phyloP scores from a whole-genome alignment of 2,329 filamentous ascomycete genomes.

The Aspergillus neotritici region DNA sequence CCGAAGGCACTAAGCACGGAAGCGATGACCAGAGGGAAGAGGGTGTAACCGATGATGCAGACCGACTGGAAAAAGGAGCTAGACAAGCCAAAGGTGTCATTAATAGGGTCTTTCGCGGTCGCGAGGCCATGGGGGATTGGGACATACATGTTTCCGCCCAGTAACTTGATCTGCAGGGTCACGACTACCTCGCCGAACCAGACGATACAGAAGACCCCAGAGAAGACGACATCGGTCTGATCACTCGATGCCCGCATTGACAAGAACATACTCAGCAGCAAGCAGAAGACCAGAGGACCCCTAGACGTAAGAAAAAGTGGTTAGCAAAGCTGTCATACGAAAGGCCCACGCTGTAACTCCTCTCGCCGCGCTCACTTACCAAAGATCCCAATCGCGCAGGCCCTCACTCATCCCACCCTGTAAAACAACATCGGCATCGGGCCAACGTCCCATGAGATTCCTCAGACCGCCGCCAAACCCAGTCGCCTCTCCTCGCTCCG shows the following conservation, averaged over 20 bases:
- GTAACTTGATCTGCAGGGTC: conserved; percentile 92
- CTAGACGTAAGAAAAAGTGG: conserved; percentile 30
- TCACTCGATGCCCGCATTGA: conserved; percentile 72
- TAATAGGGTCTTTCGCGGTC: background rate
- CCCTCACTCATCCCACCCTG: conserved; percentile 78
- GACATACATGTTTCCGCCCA: conserved; percentile 93
- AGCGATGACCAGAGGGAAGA: conserved; percentile 94
- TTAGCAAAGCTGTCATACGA: conserved; percentile 9
- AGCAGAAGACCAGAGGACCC: conserved; percentile 91
- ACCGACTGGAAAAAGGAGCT: conserved; percentile 97
- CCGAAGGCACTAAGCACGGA: conserved; percentile 78
- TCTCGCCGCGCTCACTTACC: conserved; percentile 43
- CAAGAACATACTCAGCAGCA: conserved; percentile 79
- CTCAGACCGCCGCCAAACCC: conserved; percentile 47
- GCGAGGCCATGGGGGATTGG: conserved; percentile 1
- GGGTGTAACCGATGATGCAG: conserved; percentile 96
- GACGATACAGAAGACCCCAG: conserved; percentile 90
- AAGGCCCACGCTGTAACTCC: too few relatives aligned
- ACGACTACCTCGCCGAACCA: conserved; percentile 97
- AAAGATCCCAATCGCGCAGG: conserved; percentile 93
- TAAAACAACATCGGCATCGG: conserved; percentile 60
- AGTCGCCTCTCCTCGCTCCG: conserved; percentile 52
- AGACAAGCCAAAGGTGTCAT: conserved; percentile 18
- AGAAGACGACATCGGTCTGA: conserved; percentile 86
- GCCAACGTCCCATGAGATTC: conserved; percentile 58